phyloP scores from a whole-genome alignment of 2,329 filamentous ascomycete species.

The Trichoderma citrinoviride region DNA sequence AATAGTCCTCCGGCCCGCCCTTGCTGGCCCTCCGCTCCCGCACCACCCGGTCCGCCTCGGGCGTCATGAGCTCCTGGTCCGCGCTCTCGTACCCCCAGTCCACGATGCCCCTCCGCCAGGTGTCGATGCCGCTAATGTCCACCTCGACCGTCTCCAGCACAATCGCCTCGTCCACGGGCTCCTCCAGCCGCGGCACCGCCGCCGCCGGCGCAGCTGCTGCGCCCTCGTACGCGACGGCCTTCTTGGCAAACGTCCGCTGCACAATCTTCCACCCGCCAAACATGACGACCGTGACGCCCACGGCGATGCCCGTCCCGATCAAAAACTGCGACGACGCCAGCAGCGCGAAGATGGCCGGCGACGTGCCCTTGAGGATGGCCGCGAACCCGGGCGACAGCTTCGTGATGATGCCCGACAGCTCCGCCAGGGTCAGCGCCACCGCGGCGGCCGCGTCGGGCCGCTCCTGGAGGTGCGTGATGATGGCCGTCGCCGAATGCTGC shows the following conservation, averaged over 20 bases:
- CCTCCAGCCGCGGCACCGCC: constrained; percentile 29
- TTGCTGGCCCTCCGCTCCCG: constrained; percentile 1
- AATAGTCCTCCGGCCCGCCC: constrained; percentile 40
- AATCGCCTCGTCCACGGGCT: constrained; percentile 53
- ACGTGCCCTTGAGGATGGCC: constrained; percentile 70
- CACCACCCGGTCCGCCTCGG: constrained; percentile 48
- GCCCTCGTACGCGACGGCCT: constrained; percentile 31
- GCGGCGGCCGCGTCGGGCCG: constrained; percentile 86
- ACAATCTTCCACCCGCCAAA: constrained; percentile 98
- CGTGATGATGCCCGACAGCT: constrained; percentile 76
- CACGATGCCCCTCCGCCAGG: constrained; percentile 57
- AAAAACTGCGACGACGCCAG: constrained; percentile 90
- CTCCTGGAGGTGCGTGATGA: constrained; percentile 70
- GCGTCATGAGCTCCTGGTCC: constrained; percentile 58
- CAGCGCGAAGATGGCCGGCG: constrained; percentile 81
- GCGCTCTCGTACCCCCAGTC: constrained; percentile 43
- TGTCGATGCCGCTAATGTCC: constrained; percentile 57
- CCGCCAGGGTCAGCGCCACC: constrained; percentile 86
- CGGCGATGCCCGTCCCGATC: constrained; percentile 82
- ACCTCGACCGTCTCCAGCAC: constrained; percentile 56
- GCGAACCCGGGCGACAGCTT: constrained; percentile 85
- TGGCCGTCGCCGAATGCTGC: constrained; percentile 77
- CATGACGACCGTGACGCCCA: constrained; percentile 92
- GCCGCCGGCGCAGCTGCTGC: constrained; percentile 29
- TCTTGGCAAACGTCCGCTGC: constrained; percentile 59